These are phyloP conservation scores for Phanerochaete sordida DNA, from an alignment of 768 basidiomycete species.

Conservation along the genomic window DNA sequence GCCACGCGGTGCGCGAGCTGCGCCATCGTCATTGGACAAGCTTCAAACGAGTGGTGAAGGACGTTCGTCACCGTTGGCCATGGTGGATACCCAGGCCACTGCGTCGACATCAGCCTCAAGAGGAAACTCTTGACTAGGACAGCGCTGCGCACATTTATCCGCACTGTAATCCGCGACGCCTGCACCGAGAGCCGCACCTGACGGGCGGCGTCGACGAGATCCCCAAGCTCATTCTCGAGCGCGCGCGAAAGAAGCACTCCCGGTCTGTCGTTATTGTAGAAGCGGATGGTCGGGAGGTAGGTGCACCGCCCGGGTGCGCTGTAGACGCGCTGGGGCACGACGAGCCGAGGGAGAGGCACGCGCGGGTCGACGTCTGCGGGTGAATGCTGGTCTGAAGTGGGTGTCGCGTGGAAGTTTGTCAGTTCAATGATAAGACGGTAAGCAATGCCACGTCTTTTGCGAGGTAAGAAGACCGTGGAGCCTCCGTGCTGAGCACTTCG, in stretches of 20 bases:
- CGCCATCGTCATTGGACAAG: neutral
- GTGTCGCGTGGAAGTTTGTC: no score
- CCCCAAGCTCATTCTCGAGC: neutral
- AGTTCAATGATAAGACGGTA: no score
- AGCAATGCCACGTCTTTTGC: no score
- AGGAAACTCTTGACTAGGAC: neutral
- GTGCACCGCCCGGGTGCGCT: neutral
- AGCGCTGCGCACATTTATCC: neutral
- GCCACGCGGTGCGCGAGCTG: neutral
- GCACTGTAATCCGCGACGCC: neutral
- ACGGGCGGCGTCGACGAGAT: neutral
- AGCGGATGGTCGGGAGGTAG: neutral
- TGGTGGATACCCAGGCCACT: slow-evolving; percentile 9
- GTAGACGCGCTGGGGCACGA: slow-evolving; percentile 8
- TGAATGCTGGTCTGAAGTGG: no score
- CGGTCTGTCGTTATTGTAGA: neutral
- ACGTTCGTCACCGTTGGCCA: neutral
- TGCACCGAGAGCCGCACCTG: neutral
- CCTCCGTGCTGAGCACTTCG: no score
- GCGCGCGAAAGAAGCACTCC: slow-evolving; percentile 1
- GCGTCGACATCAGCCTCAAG: no score
- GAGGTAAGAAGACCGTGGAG: no score
- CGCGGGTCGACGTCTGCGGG: no score
- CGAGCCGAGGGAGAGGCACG: neutral
- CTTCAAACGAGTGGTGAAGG: neutral